Evolutionary conservation across 192 early-diverging fungal genomes (phyloP).

Genomic region (Diversispora eburnea): DNA sequence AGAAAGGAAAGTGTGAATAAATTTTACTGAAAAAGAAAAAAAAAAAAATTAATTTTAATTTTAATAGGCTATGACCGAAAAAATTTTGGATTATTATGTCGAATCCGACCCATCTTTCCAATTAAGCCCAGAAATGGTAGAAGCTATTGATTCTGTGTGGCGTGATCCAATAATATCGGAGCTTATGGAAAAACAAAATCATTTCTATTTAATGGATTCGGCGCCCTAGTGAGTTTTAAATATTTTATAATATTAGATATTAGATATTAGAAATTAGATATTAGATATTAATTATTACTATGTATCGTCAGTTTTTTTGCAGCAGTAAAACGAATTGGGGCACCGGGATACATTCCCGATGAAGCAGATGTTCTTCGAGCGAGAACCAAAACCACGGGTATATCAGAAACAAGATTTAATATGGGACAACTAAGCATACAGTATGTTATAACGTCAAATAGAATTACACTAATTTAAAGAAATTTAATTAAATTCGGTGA

Average conservation of each 20-base stretch:
- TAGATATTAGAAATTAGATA: not conserved
- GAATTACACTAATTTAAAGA: conserved; percentile 15
- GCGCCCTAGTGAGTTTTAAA: conserved; percentile 72
- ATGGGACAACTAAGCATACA: conserved; percentile 88
- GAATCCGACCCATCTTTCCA: conserved; percentile 51
- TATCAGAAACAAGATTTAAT: conserved; percentile 91
- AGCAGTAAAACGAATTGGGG: conserved; percentile 79
- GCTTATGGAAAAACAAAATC: conserved; percentile 68
- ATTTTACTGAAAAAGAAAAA: no score
- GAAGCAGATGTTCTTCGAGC: conserved; percentile 94
- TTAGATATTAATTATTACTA: not conserved
- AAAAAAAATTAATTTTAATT: no score
- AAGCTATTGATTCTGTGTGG: conserved; percentile 70
- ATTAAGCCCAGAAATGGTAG: conserved; percentile 64
- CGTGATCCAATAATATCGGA: conserved; percentile 62
- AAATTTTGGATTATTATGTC: conserved; percentile 45
- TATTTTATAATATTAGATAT: not conserved
- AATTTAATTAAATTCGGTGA: not conserved
- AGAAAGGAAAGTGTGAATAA: no score
- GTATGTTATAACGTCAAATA: conserved; percentile 48
- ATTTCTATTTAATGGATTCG: conserved; percentile 90
- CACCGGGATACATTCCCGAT: conserved; percentile 81
- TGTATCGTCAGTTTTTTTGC: conserved; percentile 76
- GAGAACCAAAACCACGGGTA: conserved; percentile 96
- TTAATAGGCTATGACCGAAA: conserved; percentile 30